Evolutionary conservation across 495 filamentous ascomycete species (phyloP).

Genomic region (Immersiella caudata): DNA sequence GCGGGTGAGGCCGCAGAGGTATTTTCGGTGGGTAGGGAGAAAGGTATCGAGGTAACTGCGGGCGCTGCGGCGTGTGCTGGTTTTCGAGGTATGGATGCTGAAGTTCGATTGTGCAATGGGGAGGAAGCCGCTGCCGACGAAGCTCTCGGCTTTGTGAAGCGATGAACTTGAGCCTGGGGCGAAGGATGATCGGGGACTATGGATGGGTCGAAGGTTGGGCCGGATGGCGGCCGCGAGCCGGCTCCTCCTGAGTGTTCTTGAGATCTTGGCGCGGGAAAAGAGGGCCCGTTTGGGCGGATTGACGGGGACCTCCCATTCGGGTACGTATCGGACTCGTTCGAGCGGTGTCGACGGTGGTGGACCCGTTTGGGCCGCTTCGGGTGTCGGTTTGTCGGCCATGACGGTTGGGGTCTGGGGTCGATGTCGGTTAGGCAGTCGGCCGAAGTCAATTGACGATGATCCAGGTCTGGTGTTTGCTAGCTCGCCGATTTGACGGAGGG

Average conservation of each 20-base stretch:
- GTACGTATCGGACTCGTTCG: constrained; percentile 32
- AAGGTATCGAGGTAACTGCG: constrained; percentile 36
- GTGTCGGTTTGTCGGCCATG: constrained; percentile 3
- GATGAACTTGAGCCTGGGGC: not conserved
- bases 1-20: constrained; percentile 43
- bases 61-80: not conserved
- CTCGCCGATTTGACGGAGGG: constrained; percentile 3
- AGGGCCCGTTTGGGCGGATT: constrained; percentile 38
- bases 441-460: not conserved
- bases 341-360: not conserved
- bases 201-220: not conserved
- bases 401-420: not conserved
- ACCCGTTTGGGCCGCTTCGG: not conserved
- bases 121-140: not conserved
- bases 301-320: constrained; percentile 45
- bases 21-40: constrained; percentile 43
- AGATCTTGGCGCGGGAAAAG: constrained; percentile 11
- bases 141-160: not conserved
- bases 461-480: not conserved
- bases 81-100: not conserved
- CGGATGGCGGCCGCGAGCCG: constrained; percentile 16
- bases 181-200: not conserved
- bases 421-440: not conserved
- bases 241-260: not conserved
- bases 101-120: not conserved